Evolutionary conservation across 371 early-diverging fungal genomes (phyloP), one percentile per base, ranked within the genome.

Genomic region (Parasitella parasitica): DNA sequence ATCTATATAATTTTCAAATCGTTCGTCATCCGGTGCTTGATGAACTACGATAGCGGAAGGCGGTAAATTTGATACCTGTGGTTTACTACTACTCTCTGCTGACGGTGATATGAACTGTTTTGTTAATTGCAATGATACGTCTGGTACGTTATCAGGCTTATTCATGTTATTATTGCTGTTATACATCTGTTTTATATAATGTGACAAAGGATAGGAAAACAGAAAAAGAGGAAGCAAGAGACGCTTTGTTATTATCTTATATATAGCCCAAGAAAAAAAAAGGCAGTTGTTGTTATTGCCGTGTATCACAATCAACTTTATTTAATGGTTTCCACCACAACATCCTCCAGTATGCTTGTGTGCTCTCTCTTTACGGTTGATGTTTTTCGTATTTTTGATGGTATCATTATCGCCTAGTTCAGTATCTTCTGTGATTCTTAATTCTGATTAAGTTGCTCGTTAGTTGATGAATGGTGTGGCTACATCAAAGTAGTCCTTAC

Each of bases 381-480:
- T 77, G 20, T 69, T 72, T 34, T 77, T 80, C 18, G 76, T 32
- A 0, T 75, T 65, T 52, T 73, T 77, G 43, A 80, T 80, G 20
- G 63, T 67, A 48, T 80, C 80, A 51, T 80, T 80, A 43, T 80
- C 77, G 3, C 80, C 77, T 50, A 80, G 65, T 51, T 77, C 80
- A 28, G 71, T 75, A 43, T 78, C 79, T 59, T 73, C 61, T 51
- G 79, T 78, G 43, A 78, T 78, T 52, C 74, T 69, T 32, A 78
- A 61, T 36, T 78, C 79, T 78, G 57, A 41, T 0, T 15, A 41
- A 3, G 2, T 5, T 24, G 11, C 3, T 15, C 1, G 38, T 39
- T 50, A 41, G 50, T 24, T 46, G 30, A 39, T 26, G 13, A 57
- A 35, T 62, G 18, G 27, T 15, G 9, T 28, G 9, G 34, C 36